Conservation (phyloP, 768 basidiomycete genomes). For the Tylopilus vinaceipallidus region DNA sequence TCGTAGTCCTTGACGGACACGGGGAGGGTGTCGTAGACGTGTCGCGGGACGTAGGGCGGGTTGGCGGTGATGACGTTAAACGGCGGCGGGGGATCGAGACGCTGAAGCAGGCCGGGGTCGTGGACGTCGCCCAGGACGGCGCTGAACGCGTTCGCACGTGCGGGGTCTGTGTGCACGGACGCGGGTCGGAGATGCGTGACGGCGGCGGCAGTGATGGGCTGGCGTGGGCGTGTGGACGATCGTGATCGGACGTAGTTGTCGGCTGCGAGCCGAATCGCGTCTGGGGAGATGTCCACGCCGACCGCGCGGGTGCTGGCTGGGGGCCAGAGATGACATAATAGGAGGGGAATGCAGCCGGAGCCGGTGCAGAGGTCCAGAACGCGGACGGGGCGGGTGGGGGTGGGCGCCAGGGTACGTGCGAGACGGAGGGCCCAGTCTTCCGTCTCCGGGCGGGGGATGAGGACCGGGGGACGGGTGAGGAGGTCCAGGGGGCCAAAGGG, state of each 20-base stretch:
- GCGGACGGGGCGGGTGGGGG: conserved; percentile 29
- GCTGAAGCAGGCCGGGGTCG: conserved; percentile 19
- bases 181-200: conserved; percentile 3
- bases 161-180: neutral
- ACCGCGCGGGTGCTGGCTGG: conserved; percentile 50
- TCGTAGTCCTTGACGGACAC: conserved; percentile 75
- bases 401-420: conserved; percentile 43
- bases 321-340: conserved; percentile 69
- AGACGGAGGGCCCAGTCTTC: conserved; percentile 76
- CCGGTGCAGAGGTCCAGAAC: conserved; percentile 93
- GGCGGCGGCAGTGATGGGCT: conserved; percentile 9
- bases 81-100: conserved; percentile 41
- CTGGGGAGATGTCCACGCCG: conserved; percentile 66
- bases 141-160: conserved; percentile 29
- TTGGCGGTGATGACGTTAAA: conserved; percentile 84
- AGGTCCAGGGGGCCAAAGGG: conserved; percentile 86
- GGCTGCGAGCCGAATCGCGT: conserved; percentile 50
- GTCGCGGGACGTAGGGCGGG: conserved; percentile 79
- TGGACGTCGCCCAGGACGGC: conserved; percentile 47
- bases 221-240: conserved; percentile 10
- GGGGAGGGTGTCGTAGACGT: conserved; percentile 62
- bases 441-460: conserved; percentile 96
- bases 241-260: conserved; percentile 40
- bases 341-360: conserved; percentile 85
- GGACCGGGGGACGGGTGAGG: conserved; percentile 68